Conservation (phyloP, 2,329 filamentous ascomycete species). For the Escovopsis sp. region DNA sequence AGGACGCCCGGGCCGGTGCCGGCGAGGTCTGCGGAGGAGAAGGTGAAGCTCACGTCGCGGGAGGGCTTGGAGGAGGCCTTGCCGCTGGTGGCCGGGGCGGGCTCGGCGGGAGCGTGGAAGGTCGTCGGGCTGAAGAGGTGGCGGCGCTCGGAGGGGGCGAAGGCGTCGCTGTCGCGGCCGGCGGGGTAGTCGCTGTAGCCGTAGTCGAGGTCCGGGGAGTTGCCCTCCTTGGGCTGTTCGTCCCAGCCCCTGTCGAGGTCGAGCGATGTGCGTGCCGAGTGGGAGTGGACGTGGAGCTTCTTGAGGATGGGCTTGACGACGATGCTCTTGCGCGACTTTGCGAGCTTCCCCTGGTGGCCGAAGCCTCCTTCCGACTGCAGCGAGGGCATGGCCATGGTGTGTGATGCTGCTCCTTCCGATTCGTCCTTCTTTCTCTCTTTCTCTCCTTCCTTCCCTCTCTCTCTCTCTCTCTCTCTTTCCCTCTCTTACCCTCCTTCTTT, state of each 20-base stretch:
- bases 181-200: constrained; percentile 15
- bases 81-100: constrained; percentile 10
- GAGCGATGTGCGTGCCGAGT: constrained; percentile 47
- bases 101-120: constrained; percentile 9
- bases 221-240: constrained; percentile 28
- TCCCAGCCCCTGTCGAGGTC: constrained; percentile 47
- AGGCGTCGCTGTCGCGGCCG: constrained; percentile 14
- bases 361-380: constrained; percentile 14
- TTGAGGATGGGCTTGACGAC: constrained; percentile 49
- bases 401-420: not conserved
- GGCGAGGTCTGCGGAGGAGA: constrained; percentile 21
- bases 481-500: not conserved
- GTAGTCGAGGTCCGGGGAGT: constrained; percentile 12
- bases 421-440: constrained; percentile 1
- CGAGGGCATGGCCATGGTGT: constrained; percentile 9
- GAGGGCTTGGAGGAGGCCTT: constrained; percentile 10
- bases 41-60: constrained; percentile 33
- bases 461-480: not conserved
- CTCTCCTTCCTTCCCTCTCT: not conserved
- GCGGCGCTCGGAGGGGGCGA: constrained; percentile 7
- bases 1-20: constrained; percentile 11
- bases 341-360: constrained; percentile 16
- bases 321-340: constrained; percentile 32
- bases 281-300: constrained; percentile 28
- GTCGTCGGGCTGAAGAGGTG: constrained; percentile 3